phyloP scores from a whole-genome alignment of 371 early-diverging fungal species.

The Blastocladiella emersonii region DNA sequence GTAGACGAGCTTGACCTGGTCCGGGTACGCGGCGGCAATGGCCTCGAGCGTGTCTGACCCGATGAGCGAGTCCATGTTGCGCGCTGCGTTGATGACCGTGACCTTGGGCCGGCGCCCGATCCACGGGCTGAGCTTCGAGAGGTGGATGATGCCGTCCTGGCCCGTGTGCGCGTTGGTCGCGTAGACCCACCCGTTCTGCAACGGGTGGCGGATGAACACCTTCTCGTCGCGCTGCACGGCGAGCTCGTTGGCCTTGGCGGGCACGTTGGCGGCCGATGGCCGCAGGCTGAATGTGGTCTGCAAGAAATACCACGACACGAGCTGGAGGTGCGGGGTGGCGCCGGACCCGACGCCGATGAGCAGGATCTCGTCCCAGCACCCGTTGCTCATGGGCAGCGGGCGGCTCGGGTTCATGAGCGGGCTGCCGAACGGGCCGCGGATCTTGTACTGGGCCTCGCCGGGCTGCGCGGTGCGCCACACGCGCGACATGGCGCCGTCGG shows the following conservation, averaged over 20 bases:
- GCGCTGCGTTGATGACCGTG: background rate
- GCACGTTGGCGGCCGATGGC: conserved; percentile 1
- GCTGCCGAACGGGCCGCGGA: conserved; percentile 29
- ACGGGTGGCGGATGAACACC: background rate
- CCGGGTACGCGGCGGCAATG: conserved; percentile 3
- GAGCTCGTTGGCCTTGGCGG: conserved; percentile 4
- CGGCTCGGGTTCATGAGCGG: conserved; percentile 13
- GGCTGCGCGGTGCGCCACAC: conserved; percentile 12
- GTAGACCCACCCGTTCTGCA: conserved; percentile 3
- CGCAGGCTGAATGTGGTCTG: conserved; percentile 7
- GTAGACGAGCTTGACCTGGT: background rate
- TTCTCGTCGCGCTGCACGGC: background rate
- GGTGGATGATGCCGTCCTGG: background rate
- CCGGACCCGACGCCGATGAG: conserved; percentile 12
- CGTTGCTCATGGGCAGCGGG: conserved; percentile 6
- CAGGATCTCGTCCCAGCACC: conserved; percentile 6
- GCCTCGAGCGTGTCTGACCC: background rate
- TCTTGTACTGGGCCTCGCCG: conserved; percentile 23
- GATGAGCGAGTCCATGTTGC: background rate
- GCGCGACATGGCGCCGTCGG: conserved; percentile 9
- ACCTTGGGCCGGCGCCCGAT: background rate
- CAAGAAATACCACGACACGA: conserved; percentile 6
- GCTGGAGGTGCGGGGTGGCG: conserved; percentile 11
- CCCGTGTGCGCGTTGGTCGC: background rate
- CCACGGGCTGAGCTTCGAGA: background rate